Evolutionary conservation across 768 basidiomycete genomes (phyloP), one percentile per base, ranked within the genome.

Genomic region (Boletellus ananas): DNA sequence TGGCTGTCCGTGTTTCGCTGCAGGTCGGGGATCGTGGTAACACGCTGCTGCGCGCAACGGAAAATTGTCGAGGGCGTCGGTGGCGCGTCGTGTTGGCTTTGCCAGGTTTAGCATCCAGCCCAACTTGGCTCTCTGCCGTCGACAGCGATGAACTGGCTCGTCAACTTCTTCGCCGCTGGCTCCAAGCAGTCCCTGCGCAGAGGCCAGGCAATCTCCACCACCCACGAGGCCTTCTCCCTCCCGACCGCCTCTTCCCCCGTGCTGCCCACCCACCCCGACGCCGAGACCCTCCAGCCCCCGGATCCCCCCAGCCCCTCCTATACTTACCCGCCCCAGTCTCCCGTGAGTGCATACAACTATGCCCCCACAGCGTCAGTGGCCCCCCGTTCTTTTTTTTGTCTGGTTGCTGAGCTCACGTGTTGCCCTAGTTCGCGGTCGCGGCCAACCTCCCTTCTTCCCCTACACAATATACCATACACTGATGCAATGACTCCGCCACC

Each of bases 151-250:
- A 81, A 83, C 70, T 90, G 87, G 87, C 71, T 90, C 43, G 70
- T 77, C 25, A 80, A 81, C 57, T 72, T 87, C 49, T 89, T 90
- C 69, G 74, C 78, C 18, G 64, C 75, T 45, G 75, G 78, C 55
- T 67, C 67, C 43, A 63, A 74, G 21, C 75, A 78, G 61, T 76
- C 74, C 54, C 61, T 74, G 31, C 71, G 81, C 50, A 77, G 77
- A 64, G 78, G 79, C 47, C 83, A 85, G 66, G 81, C 87, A 25
- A 79, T 93, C 57, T 81, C 80, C 29, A 82, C 81, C 14, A 94
- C 92, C 6, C 81, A 87, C 63, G 91, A 94, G 66, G 91, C 93
- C 54, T 94, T 94, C 70, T 87, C 88, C 43, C 75, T 95, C 31
- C 88, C 90, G 39, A 82, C 82, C 3, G 80, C 83, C 21, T 87